Evolutionary conservation across 768 basidiomycete species (phyloP).

Genomic region (Xerocomellus chrysenteron): DNA sequence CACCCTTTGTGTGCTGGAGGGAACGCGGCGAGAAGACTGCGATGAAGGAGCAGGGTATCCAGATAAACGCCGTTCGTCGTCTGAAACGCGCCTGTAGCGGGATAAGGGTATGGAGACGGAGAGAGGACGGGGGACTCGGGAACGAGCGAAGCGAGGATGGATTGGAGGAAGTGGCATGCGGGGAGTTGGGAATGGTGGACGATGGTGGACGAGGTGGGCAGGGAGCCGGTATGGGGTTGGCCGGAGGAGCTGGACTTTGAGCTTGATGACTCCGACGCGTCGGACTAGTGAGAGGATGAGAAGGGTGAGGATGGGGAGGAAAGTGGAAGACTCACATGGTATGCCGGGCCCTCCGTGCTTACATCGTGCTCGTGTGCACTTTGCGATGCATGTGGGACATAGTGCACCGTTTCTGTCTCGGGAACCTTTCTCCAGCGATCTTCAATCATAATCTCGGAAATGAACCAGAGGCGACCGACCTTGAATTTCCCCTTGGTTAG

Average conservation of each 20-base stretch:
- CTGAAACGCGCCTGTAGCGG: constrained; percentile 31
- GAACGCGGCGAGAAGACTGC: constrained; percentile 61
- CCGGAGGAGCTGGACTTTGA: constrained; percentile 42
- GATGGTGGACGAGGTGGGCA: constrained; percentile 16
- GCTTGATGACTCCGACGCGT: constrained; percentile 45
- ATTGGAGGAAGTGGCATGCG: constrained; percentile 64
- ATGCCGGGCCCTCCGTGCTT: constrained; percentile 45
- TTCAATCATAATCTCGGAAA: constrained; percentile 11
- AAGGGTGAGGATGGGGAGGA: too few relatives aligned
- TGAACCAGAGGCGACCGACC: constrained; percentile 20
- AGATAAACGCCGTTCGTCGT: constrained; percentile 76
- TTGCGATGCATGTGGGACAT: constrained; percentile 32
- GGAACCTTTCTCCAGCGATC: constrained; percentile 35
- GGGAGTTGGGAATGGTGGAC: constrained; percentile 22
- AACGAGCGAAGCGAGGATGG: constrained; percentile 56
- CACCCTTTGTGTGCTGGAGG: constrained; percentile 65
- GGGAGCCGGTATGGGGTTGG: constrained; percentile 13
- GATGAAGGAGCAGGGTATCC: constrained; percentile 76
- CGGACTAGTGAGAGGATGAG: constrained; percentile 34
- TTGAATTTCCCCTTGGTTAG: constrained; percentile 37
- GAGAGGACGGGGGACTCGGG: constrained; percentile 36
- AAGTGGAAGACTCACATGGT: constrained; percentile 35
- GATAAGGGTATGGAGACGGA: constrained; percentile 33
- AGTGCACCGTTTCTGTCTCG: constrained; percentile 16
- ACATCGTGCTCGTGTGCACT: constrained; percentile 40